Conservation (phyloP, 257 asterid genomes). For the Galeopsis tetrahit region DNA sequence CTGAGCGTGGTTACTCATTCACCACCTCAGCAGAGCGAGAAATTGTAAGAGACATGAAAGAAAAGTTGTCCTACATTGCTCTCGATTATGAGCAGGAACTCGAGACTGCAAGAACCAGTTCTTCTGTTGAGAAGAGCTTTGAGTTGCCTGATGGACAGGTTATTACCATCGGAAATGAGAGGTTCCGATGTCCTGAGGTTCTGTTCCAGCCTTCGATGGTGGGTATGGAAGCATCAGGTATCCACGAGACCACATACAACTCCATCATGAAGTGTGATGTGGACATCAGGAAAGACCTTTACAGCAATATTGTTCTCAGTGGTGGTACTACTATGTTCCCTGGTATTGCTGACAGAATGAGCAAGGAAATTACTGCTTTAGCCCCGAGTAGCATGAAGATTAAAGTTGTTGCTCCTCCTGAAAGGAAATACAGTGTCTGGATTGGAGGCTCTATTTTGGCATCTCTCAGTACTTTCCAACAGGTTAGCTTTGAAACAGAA, state of each 20-base stretch:
- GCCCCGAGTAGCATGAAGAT: slow-evolving; percentile 41
- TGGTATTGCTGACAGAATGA: slow-evolving; percentile 42
- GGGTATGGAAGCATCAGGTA: slow-evolving; percentile 42
- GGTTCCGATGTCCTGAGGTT: slow-evolving; percentile 41
- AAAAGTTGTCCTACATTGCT: slow-evolving; percentile 35
- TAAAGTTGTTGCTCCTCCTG: slow-evolving; percentile 40
- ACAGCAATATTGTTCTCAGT: slow-evolving; percentile 39
- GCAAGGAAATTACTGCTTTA: slow-evolving; percentile 38
- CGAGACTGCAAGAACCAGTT: slow-evolving; percentile 36
- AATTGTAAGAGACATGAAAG: slow-evolving; percentile 37
- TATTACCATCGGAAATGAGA: slow-evolving; percentile 34
- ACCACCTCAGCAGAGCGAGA: slow-evolving; percentile 42
- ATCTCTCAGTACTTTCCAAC: slow-evolving; percentile 40
- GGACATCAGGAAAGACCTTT: slow-evolving; percentile 40
- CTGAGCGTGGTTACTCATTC: slow-evolving; percentile 41
- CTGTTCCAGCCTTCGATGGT: slow-evolving; percentile 42
- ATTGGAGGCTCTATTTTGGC: slow-evolving; percentile 41
- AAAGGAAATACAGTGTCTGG: slow-evolving; percentile 40
- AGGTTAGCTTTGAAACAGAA: slow-evolving; percentile 28
- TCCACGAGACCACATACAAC: slow-evolving; percentile 42
- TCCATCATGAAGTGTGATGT: slow-evolving; percentile 44
- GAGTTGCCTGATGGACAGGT: slow-evolving; percentile 40
- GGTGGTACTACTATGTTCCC: slow-evolving; percentile 40
- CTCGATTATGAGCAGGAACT: slow-evolving; percentile 38
- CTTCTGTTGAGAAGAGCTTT: slow-evolving; percentile 37